phyloP scores from a whole-genome alignment of 2,329 filamentous ascomycete species.

The Hypoxylon sp. region DNA sequence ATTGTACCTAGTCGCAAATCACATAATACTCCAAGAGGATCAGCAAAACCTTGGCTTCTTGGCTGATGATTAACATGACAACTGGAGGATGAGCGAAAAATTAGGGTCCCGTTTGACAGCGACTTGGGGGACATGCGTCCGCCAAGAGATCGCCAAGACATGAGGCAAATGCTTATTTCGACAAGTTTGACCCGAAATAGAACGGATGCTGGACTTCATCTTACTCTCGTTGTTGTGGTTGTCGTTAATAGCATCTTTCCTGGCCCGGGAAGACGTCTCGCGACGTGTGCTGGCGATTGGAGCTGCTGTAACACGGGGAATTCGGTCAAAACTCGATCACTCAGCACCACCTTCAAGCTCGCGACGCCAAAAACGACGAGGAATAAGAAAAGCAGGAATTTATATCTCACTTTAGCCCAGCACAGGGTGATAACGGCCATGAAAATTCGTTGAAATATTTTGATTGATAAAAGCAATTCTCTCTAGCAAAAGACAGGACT shows the following conservation, averaged over 20 bases:
- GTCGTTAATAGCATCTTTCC: neutral
- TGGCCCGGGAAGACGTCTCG: neutral
- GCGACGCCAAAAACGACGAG: conserved; percentile 1
- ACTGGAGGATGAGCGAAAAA: conserved; percentile 29
- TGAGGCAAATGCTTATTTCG: conserved; percentile 51
- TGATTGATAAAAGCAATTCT: conserved; percentile 26
- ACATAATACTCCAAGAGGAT: conserved; percentile 11
- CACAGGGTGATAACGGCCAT: conserved; percentile 8
- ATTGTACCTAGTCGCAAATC: neutral
- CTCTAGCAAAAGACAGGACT: conserved; percentile 14
- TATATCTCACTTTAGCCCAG: neutral
- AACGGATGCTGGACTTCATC: conserved; percentile 10
- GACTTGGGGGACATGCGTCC: conserved; percentile 21
- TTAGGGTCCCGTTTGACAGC: conserved; percentile 31
- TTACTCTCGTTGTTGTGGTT: conserved; percentile 3
- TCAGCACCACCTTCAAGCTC: conserved; percentile 2
- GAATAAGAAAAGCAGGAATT: neutral
- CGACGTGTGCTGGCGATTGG: neutral
- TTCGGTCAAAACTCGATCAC: conserved; percentile 1
- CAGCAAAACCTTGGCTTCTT: conserved; percentile 4
- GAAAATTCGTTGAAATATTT: conserved; percentile 21
- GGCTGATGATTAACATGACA: conserved; percentile 12
- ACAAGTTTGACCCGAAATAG: conserved; percentile 32
- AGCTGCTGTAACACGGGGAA: neutral
- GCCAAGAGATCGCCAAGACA: conserved; percentile 55